Percentiles rank a stretch among this genome's conserved stretches.
Conservation (phyloP, 2,329 filamentous ascomycete species). For the Fusarium sp. region DNA sequence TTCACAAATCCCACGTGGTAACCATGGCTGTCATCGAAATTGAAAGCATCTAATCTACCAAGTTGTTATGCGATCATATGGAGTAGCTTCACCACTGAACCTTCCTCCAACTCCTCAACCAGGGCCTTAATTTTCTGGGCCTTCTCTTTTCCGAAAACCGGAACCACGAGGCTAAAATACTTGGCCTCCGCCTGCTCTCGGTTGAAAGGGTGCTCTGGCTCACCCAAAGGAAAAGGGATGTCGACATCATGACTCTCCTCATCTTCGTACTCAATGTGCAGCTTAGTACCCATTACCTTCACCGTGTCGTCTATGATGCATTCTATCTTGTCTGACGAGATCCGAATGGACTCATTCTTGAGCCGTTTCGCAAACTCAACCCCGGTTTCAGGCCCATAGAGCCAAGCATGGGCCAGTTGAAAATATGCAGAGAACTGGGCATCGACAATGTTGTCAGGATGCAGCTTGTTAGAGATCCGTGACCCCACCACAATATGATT, state of each 20-base stretch:
- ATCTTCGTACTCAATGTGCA: neutral
- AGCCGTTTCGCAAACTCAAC: neutral
- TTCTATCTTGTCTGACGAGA: neutral
- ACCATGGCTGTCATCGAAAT: no score
- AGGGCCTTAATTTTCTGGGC: neutral
- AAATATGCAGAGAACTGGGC: conserved; percentile 17
- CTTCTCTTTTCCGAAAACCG: neutral
- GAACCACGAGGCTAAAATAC: neutral
- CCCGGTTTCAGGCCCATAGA: conserved; percentile 1
- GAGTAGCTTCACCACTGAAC: neutral
- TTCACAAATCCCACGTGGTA: no score
- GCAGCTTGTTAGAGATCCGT: conserved; percentile 4
- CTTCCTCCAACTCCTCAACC: neutral
- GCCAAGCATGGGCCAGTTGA: conserved; percentile 9
- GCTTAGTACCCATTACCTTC: neutral
- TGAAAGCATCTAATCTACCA: neutral
- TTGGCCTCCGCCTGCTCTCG: neutral
- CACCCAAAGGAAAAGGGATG: neutral
- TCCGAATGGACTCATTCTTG: neutral
- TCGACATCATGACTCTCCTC: neutral
- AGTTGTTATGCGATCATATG: neutral
- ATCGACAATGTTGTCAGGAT: conserved; percentile 13
- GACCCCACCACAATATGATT: conserved; percentile 2
- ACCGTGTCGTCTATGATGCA: neutral
- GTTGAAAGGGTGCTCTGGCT: neutral